Base-by-base conservation (phyloP, 225 moss, liverwort and hornwort species). In the Ulota crispa region DNA sequence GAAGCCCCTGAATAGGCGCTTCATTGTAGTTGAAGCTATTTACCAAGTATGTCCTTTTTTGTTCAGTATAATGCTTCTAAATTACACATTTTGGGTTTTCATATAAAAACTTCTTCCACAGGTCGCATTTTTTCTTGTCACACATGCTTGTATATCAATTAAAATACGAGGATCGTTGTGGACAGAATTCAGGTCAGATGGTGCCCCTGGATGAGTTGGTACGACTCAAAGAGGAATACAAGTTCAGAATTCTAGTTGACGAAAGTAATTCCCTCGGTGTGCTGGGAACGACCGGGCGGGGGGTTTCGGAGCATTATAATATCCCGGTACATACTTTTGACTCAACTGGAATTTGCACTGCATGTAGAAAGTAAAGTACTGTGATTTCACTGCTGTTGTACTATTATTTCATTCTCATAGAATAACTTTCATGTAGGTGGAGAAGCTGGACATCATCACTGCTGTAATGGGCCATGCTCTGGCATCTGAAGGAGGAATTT, bases 401-500 rank as follows among this genome's bases (percentile, higher is more conserved):
- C 7, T 64, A 36, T 27, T 70, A 11, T 76, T 85, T 6, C 13
- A 10, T 59, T 68, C 66, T 77, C 9, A 55, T 70, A 50, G 52
- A 63, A 69, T 70, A 73, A 34, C 36, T 68, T 67, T 62, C 60
- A 20, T 56, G 36, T 72, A 97, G 97, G 96, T 99, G 73, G 92
- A 89, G 68, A 96, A 93, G 80, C 79, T 99, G 76, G 99, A 99
- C 83, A 94, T 99, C 54, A 87, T 99, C 68, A 93, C 96, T 72
- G 91, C 99, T 73, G 92, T 91, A 55, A 94, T 99, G 96, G 99
- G 94, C 45, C 89, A 99, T 84, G 85, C 96, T 71, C 77, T 99
- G 78, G 94, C 92, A n/a, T 99, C 99, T 16, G 93, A 92, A 63
- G 99, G 99, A 82, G 99, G 99, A 69, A 96, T 99, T 70, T 99